phyloP scores from a whole-genome alignment of 495 filamentous ascomycete genomes.

The Penicillium canariense region DNA sequence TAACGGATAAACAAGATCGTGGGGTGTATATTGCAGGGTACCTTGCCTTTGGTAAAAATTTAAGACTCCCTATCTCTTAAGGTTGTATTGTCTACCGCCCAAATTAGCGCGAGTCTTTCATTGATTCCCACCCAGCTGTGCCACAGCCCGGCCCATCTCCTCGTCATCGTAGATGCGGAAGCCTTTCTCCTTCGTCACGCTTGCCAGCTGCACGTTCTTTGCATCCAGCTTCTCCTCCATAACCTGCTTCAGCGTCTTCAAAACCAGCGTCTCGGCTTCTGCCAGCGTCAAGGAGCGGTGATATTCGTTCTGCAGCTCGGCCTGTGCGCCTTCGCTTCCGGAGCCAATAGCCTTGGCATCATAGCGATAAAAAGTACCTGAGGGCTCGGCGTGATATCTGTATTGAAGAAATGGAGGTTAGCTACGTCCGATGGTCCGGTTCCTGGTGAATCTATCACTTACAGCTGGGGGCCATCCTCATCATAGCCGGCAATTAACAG shows the following conservation, averaged over 20 bases:
- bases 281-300: constrained; percentile 93
- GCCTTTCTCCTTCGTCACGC: constrained; percentile 94
- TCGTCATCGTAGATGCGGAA: constrained; percentile 97
- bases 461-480: constrained; percentile 94
- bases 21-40: not conserved
- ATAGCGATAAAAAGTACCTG: constrained; percentile 97
- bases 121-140: constrained; percentile 57
- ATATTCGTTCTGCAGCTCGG: constrained; percentile 96
- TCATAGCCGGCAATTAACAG: constrained; percentile 95
- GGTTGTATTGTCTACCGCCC: not conserved
- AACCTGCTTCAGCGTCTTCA: constrained; percentile 98
- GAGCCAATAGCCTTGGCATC: constrained; percentile 98
- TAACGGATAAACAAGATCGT: not conserved
- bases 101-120: constrained; percentile 23
- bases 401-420: not conserved
- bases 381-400: constrained; percentile 95
- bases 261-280: constrained; percentile 90
- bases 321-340: constrained; percentile 94
- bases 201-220: constrained; percentile 97
- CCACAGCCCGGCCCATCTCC: constrained; percentile 91
- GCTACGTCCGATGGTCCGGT: not conserved
- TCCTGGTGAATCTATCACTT: constrained; percentile 27
- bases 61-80: not conserved
- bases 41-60: not conserved
- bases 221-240: constrained; percentile 99